Percentiles rank a stretch among this genome's conserved stretches.
These are phyloP conservation scores for Melanogaster broomeanus DNA, from an alignment of 768 basidiomycete genomes.

Conservation along the genomic window DNA sequence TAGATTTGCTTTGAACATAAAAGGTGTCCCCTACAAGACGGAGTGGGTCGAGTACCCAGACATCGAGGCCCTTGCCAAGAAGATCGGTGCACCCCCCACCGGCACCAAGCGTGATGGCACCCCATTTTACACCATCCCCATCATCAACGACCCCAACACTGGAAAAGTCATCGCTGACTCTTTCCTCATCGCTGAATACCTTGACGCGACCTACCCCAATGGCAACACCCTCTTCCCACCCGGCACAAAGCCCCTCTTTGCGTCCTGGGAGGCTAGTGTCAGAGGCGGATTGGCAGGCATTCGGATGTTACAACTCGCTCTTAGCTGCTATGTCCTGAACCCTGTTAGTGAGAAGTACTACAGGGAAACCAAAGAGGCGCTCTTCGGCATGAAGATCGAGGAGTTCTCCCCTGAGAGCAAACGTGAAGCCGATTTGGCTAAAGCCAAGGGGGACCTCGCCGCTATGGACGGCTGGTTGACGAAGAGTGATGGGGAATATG, in stretches of 20 bases:
- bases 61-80: slow-evolving; percentile 35
- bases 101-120: slow-evolving; percentile 28
- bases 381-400: slow-evolving; percentile 35
- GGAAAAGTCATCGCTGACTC: slow-evolving; percentile 39
- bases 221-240: slow-evolving; percentile 42
- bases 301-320: slow-evolving; percentile 13
- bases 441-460: slow-evolving; percentile 24
- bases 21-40: slow-evolving; percentile 42
- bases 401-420: slow-evolving; percentile 35
- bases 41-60: slow-evolving; percentile 47
- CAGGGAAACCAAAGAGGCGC: slow-evolving; percentile 33
- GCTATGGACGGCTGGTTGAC: slow-evolving; percentile 33
- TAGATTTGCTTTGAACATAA: slow-evolving; percentile 42
- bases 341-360: slow-evolving; percentile 33
- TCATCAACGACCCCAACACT: slow-evolving; percentile 41
- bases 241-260: slow-evolving; percentile 40
- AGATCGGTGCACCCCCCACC: slow-evolving; percentile 35
- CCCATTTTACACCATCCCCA: slow-evolving; percentile 41
- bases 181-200: slow-evolving; percentile 45
- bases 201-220: slow-evolving; percentile 43
- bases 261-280: slow-evolving; percentile 34
- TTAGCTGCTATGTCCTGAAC: slow-evolving; percentile 18
- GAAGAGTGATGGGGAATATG: slow-evolving; percentile 30
- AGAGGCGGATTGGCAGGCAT: slow-evolving; percentile 7
- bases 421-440: slow-evolving; percentile 27